These are phyloP conservation scores for Tarenaya hassleriana DNA, from an alignment of 345 rosid species.

Conservation along the genomic window DNA sequence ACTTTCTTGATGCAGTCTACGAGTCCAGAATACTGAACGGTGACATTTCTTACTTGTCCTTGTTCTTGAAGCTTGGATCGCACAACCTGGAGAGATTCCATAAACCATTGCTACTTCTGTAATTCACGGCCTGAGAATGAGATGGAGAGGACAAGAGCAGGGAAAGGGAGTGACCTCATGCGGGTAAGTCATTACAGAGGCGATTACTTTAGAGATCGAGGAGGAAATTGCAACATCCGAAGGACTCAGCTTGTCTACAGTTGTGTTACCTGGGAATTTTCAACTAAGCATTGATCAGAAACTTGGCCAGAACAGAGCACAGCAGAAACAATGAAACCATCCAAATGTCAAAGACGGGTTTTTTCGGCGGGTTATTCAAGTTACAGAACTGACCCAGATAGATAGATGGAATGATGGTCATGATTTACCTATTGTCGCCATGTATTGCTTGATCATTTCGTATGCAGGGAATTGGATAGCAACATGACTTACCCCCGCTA, in stretches of 20 bases:
- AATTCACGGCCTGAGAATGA: too few species aligned
- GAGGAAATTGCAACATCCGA: constrained; percentile 73
- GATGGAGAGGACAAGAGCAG: too few species aligned
- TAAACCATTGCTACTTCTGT: too few species aligned
- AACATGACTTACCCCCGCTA: constrained; percentile 89
- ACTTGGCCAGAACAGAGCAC: constrained; percentile 3
- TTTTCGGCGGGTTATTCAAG: too few species aligned
- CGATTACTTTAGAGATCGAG: constrained; percentile 66
- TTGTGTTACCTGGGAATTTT: constrained; percentile 50
- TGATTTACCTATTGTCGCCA: constrained; percentile 67
- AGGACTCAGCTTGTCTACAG: constrained; percentile 51
- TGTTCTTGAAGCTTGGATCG: constrained; percentile 97
- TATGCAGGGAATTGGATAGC: constrained; percentile 95
- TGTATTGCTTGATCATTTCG: constrained; percentile 73
- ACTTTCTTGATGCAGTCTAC: constrained; percentile 77
- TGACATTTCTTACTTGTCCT: constrained; percentile 51
- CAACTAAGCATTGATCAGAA: constrained; percentile 29
- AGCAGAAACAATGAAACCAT: too few species aligned
- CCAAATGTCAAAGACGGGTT: too few species aligned
- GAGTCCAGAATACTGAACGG: constrained; percentile 49
- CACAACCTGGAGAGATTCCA: too few species aligned
- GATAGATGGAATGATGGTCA: constrained; percentile 1
- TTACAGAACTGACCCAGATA: too few species aligned
- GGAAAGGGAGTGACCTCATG: too few species aligned
- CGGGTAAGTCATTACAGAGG: constrained; percentile 56